Percentiles rank a stretch among this genome's conserved stretches.
phyloP scores from a whole-genome alignment of 2,329 filamentous ascomycete species.

The Pseudonectria buxi region DNA sequence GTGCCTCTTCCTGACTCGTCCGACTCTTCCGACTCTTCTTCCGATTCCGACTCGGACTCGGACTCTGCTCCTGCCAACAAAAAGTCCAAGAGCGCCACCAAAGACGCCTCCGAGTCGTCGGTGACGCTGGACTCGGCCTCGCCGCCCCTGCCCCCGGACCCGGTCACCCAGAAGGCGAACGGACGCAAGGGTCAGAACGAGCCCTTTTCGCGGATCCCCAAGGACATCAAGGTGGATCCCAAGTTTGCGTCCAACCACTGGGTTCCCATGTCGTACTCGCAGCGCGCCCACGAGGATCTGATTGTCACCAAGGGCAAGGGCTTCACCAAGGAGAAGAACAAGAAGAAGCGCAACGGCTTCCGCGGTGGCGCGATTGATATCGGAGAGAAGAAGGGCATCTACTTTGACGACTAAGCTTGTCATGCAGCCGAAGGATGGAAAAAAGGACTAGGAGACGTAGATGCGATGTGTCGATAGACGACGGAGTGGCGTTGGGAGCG shows the following conservation, averaged over 20 bases:
- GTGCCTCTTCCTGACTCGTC: slow-evolving; percentile 38
- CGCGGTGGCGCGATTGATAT: slow-evolving; percentile 85
- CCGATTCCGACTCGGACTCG: slow-evolving; percentile 29
- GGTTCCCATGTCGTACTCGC: slow-evolving; percentile 78
- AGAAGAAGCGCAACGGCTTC: slow-evolving; percentile 90
- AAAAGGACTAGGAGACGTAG: background rate
- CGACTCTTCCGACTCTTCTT: slow-evolving; percentile 25
- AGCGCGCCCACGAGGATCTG: slow-evolving; percentile 79
- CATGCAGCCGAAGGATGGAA: background rate
- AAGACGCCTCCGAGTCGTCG: slow-evolving; percentile 36
- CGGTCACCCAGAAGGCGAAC: slow-evolving; percentile 35
- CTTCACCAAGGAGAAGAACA: slow-evolving; percentile 99
- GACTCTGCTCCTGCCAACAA: slow-evolving; percentile 27
- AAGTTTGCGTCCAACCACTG: slow-evolving; percentile 74
- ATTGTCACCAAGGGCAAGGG: slow-evolving; percentile 90
- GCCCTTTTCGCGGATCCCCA: slow-evolving; percentile 73
- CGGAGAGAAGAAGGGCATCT: slow-evolving; percentile 73
- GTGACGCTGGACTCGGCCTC: slow-evolving; percentile 26
- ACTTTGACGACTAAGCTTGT: slow-evolving; percentile 73
- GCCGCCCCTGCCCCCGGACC: slow-evolving; percentile 49
- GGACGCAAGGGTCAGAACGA: slow-evolving; percentile 48
- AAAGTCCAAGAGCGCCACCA: slow-evolving; percentile 19
- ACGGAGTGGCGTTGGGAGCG: too few species aligned
- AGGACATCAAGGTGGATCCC: slow-evolving; percentile 60
- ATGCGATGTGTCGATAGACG: too few species aligned